Base-by-base conservation (phyloP, 371 early-diverging fungal genomes). In the Apophysomyces elegans region DNA sequence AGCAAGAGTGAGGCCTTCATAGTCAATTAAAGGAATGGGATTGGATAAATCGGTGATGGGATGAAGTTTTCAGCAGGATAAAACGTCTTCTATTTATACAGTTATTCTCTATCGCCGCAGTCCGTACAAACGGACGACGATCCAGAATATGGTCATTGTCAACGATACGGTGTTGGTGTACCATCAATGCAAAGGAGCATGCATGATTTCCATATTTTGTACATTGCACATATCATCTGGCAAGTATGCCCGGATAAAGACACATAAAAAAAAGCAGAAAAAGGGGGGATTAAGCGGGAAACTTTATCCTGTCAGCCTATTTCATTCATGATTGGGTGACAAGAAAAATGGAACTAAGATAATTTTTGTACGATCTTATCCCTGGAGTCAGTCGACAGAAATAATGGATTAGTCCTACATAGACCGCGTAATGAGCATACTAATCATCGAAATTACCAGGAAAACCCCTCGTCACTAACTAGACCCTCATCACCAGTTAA, bases 1-100 rank as follows among this genome's bases (percentile, higher is more conserved):
- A 50, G 54, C 21, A 50, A 50, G 54, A 50, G 16, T 50, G 54
- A 50, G 21, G 54, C 54, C 54, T 50, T 50, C 54, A 50, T 50
- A 21, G 21, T 50, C n/a, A 21, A 50, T 50, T 21, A 21, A 18
- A 50, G 21, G 54, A 21, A 50, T 50, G 21, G 54, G 54, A 18
- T 9, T 41, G 54, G 4, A 18, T 21, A 26, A 11, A 21, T 45
- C n/a, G 4, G 54, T 21, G n/a, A 9, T 50, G 54, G 54, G 54
- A 50, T 50, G 21, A 50, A 18, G 16, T 32, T 21, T 21, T 4
- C 21, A 7, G 54, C 54, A 41, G 1, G 21, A 16, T 0, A 21
- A 21, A 21, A 7, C 54, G 21, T 21, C 21, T 26, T 7, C 21
- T 50, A 50, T 50, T 50, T 50, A 50, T 50, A 50, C 54, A 50